Conservation (phyloP, 106 monocot species). For the Acorus gramineus region DNA sequence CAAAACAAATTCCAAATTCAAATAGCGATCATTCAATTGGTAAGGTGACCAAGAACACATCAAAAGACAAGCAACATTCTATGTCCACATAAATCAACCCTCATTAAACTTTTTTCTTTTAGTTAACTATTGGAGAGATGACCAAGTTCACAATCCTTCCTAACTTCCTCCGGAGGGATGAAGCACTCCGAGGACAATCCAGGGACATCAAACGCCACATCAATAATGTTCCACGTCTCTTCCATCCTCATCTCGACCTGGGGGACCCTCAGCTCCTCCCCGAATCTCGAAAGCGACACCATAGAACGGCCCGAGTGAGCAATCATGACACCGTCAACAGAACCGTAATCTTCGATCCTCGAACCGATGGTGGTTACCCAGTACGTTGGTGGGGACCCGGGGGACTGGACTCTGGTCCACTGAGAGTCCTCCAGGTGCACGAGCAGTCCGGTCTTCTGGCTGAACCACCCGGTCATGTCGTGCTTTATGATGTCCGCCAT, state of each 20-base stretch:
- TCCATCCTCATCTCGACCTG: constrained; percentile 50
- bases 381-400: constrained; percentile 38
- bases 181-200: constrained; percentile 61
- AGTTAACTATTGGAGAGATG: too few relatives aligned
- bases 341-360: constrained; percentile 44
- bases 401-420: constrained; percentile 46
- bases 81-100: too few relatives aligned
- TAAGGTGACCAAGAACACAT: too few relatives aligned
- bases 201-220: constrained; percentile 64
- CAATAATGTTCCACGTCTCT: constrained; percentile 77
- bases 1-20: too few relatives aligned
- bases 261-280: constrained; percentile 23
- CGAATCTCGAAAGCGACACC: constrained; percentile 29
- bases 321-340: constrained; percentile 39
- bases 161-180: constrained; percentile 51
- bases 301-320: constrained; percentile 53
- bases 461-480: constrained; percentile 68
- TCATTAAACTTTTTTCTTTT: too few relatives aligned
- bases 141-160: not conserved
- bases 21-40: too few relatives aligned
- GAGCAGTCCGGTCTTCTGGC: constrained; percentile 71
- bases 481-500: constrained; percentile 63
- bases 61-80: too few relatives aligned
- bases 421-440: constrained; percentile 70
- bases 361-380: constrained; percentile 73